Percentiles rank a stretch among this genome's conserved stretches.
Conservation (phyloP, 345 rosid species). For the Murraya koenigii region DNA sequence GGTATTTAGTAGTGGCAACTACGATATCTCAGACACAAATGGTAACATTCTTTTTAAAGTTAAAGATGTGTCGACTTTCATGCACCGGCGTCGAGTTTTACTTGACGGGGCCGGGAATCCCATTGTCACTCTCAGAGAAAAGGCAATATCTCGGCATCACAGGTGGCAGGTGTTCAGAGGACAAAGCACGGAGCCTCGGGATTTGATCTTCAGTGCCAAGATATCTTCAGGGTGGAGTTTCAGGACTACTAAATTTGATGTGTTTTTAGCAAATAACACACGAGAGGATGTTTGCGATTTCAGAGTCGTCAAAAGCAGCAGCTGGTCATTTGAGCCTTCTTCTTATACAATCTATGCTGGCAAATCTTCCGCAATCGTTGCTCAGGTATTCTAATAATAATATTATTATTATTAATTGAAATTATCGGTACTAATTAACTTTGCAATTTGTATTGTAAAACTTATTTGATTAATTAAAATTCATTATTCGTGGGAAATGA, state of each 20-base stretch:
- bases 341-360: slow-evolving; percentile 21
- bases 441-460: too few relatives aligned
- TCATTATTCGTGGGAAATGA: not conserved
- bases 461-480: not conserved
- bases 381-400: slow-evolving; percentile 6
- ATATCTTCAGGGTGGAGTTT: not conserved
- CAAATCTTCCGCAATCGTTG: slow-evolving; percentile 11
- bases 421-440: too few relatives aligned
- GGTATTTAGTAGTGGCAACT: slow-evolving; percentile 33
- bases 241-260: not conserved
- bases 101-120: slow-evolving; percentile 31
- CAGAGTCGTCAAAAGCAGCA: slow-evolving; percentile 15
- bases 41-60: slow-evolving; percentile 39
- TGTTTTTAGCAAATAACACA: slow-evolving; percentile 22
- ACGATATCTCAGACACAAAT: slow-evolving; percentile 31
- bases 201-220: slow-evolving; percentile 22
- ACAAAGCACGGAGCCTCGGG: slow-evolving; percentile 19
- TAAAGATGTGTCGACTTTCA: slow-evolving; percentile 12
- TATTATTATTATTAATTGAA: too few relatives aligned
- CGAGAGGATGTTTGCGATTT: slow-evolving; percentile 16
- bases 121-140: slow-evolving; percentile 28
- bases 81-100: slow-evolving; percentile 27
- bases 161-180: slow-evolving; percentile 25
- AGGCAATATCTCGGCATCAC: slow-evolving; percentile 27
- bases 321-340: slow-evolving; percentile 9